Evolutionary conservation across 2,329 filamentous ascomycete species (phyloP), one percentile per base, ranked within the genome.

Genomic region (Apiospora phragmitis): DNA sequence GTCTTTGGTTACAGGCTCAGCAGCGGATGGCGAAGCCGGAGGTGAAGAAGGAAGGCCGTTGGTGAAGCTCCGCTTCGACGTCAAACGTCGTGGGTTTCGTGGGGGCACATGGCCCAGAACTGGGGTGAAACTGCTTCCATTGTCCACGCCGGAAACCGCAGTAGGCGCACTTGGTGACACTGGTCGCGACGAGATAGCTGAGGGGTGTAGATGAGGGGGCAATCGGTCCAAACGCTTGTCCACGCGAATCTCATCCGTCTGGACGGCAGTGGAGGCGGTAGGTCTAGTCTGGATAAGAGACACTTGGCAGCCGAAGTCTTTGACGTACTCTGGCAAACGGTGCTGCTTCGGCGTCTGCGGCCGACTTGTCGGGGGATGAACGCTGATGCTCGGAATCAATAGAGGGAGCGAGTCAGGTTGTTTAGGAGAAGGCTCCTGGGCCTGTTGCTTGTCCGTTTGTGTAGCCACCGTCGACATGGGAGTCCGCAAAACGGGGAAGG

Each of bases 191-290:
- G 86, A 84, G 72, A 97, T 92, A 24, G 91, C 86, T 0, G 93
- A 95, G 0, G 94, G 94, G 70, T 94, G 90, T 43, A 97, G 86
- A 77, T 96, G 93, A 1, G 90, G 84, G 18, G 94, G 94, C 35
- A 97, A 85, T 74, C 90, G 91, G 72, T 92, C 89, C 62, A 94
- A 84, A 72, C 94, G 89, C 82, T 90, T 89, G 78, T 97, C 95
- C 7, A 97, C 89, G 70, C 93, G 89, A 71, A 98, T 98, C 71
- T 94, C 93, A 75, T 98, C 95, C 0, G 96, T 99, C 83, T 99
- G 96, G 71, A 95, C 83, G 3, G 80, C 79, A 14, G 79, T 87
- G 2, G 88, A 90, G 65, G 82, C 85, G 70, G 87, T 91, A 51
- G 83, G 84, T 74, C 85, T 84, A 24, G 84, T 76, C 45, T 84